phyloP scores from a whole-genome alignment of 441 rosid genomes.

The Melastoma candidum region DNA sequence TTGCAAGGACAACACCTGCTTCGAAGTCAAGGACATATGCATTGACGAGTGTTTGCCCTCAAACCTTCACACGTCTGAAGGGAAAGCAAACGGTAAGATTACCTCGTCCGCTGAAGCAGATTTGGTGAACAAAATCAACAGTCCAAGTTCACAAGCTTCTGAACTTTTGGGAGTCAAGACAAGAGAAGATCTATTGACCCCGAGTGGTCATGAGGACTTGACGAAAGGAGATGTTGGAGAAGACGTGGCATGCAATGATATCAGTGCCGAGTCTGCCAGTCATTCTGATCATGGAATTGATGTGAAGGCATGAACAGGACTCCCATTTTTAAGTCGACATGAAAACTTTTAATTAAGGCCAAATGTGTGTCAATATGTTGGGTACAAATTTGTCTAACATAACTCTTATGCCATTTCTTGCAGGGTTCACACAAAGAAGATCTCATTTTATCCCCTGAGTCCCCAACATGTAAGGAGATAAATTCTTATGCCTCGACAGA shows the following conservation, averaged over 20 bases:
- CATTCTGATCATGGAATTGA: background rate
- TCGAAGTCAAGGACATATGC: constrained; percentile 4
- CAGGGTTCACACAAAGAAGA: too few relatives aligned
- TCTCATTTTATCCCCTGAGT: too few relatives aligned
- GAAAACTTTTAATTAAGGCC: background rate
- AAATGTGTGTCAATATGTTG: too few relatives aligned
- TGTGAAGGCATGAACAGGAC: background rate
- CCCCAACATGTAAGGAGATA: too few relatives aligned
- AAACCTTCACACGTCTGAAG: background rate
- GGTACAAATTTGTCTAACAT: too few relatives aligned
- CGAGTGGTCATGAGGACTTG: background rate
- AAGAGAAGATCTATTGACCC: too few relatives aligned
- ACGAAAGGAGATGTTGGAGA: background rate
- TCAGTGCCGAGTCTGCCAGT: background rate
- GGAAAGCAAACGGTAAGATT: background rate
- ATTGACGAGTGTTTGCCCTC: constrained; percentile 2
- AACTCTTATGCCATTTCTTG: too few relatives aligned
- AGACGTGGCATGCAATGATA: too few relatives aligned
- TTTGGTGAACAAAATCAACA: too few relatives aligned
- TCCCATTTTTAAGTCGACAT: background rate
- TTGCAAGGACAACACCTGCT: constrained; percentile 2
- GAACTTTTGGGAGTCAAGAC: too few relatives aligned
- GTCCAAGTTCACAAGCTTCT: too few relatives aligned
- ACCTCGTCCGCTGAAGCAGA: background rate
- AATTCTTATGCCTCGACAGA: too few relatives aligned